phyloP scores from a whole-genome alignment of 225 moss, liverwort and hornwort species.

The Polytrichum formosum region DNA sequence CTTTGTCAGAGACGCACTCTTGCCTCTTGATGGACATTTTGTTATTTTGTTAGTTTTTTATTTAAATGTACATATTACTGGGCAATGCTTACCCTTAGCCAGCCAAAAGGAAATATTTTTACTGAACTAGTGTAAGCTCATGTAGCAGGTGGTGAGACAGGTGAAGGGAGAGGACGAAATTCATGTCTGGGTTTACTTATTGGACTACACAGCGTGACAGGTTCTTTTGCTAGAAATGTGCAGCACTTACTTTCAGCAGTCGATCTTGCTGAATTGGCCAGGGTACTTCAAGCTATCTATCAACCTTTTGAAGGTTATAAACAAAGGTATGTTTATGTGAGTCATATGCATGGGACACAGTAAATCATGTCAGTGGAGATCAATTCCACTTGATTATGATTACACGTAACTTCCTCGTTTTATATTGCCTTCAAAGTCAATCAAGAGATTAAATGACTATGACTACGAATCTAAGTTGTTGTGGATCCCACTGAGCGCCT shows the following conservation, averaged over 20 bases:
- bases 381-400: too few species aligned
- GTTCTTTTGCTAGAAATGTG: conserved; percentile 82
- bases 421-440: too few species aligned
- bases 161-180: conserved; percentile 52
- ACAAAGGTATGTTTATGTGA: conserved; percentile 48
- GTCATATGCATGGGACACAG: background rate
- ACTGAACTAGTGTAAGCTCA: conserved; percentile 18
- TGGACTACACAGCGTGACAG: conserved; percentile 75
- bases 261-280: conserved; percentile 73
- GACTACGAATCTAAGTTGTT: too few species aligned
- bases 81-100: too few species aligned
- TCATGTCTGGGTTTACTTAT: conserved; percentile 70
- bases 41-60: too few species aligned
- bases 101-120: background rate
- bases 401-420: too few species aligned
- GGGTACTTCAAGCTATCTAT: conserved; percentile 80
- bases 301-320: conserved; percentile 87
- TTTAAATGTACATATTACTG: too few species aligned
- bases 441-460: too few species aligned
- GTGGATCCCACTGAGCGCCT: too few species aligned
- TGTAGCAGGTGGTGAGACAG: conserved; percentile 46
- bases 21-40: background rate
- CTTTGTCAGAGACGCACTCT: background rate
- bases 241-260: conserved; percentile 73
- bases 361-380: too few species aligned